Conservation (phyloP, 768 basidiomycete genomes). For the Collybia nuda region DNA sequence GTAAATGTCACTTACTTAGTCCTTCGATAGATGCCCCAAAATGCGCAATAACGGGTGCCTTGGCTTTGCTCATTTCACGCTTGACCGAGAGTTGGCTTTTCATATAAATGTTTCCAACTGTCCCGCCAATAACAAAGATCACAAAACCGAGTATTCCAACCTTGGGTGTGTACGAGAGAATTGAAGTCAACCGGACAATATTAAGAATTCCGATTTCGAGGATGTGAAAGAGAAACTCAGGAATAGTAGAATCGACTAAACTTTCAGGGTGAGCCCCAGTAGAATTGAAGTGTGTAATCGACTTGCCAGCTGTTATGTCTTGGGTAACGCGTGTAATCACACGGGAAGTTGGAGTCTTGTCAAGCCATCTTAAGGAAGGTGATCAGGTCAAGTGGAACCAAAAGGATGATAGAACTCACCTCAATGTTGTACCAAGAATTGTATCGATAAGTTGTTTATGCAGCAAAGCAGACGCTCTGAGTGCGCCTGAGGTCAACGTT, state of each 20-base stretch:
- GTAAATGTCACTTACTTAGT: constrained; percentile 29
- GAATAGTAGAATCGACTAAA: constrained; percentile 43
- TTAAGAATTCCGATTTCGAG: constrained; percentile 9
- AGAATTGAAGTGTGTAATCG: background rate
- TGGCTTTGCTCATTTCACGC: constrained; percentile 44
- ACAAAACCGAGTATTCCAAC: constrained; percentile 6
- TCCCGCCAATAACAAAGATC: constrained; percentile 32
- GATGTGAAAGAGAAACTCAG: constrained; percentile 18
- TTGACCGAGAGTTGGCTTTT: constrained; percentile 45
- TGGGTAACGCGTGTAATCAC: constrained; percentile 68
- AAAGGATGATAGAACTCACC: constrained; percentile 28
- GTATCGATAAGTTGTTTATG: constrained; percentile 50
- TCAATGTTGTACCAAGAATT: constrained; percentile 56
- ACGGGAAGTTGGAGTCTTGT: constrained; percentile 43
- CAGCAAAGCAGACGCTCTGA: constrained; percentile 53
- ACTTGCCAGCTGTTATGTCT: constrained; percentile 46
- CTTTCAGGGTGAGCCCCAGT: background rate
- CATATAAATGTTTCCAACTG: constrained; percentile 40
- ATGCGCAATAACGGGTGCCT: constrained; percentile 26
- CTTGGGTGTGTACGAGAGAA: constrained; percentile 10
- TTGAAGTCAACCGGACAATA: constrained; percentile 10
- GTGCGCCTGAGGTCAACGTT: constrained; percentile 40
- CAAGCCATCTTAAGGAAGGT: constrained; percentile 43
- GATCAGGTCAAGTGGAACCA: background rate
- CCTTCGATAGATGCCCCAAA: constrained; percentile 60